Evolutionary conservation across 495 filamentous ascomycete species (phyloP).

Genomic region (Neohortaea acidophila): DNA sequence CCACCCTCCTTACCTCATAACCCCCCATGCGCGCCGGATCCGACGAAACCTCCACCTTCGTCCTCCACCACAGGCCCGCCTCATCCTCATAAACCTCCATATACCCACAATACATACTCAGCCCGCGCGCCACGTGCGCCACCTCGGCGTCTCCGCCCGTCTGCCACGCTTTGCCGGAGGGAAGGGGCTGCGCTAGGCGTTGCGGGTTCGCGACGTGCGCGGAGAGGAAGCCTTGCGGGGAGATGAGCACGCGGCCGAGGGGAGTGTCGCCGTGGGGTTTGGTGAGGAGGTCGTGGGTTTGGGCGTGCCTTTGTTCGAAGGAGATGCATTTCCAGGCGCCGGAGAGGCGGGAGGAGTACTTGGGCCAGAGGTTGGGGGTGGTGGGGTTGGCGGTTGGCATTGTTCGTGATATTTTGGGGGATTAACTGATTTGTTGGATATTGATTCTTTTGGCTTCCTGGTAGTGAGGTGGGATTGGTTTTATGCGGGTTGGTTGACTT

Average conservation of each 20-base stretch:
- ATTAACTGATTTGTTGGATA: too few relatives aligned
- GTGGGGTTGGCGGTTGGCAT: too few relatives aligned
- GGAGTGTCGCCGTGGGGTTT: slow-evolving; percentile 15
- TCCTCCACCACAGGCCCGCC: slow-evolving; percentile 9
- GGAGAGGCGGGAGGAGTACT: slow-evolving; percentile 6
- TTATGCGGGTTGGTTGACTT: too few relatives aligned
- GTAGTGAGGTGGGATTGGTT: too few relatives aligned
- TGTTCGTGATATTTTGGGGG: too few relatives aligned
- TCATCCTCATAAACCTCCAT: slow-evolving; percentile 9
- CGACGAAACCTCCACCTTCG: slow-evolving; percentile 9
- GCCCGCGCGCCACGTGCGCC: slow-evolving; percentile 7
- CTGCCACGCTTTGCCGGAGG: slow-evolving; percentile 12
- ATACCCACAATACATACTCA: slow-evolving; percentile 14
- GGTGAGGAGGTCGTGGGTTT: slow-evolving; percentile 6
- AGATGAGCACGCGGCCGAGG: slow-evolving; percentile 9
- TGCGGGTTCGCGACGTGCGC: slow-evolving; percentile 8
- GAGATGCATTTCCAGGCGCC: slow-evolving; percentile 15
- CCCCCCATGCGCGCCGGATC: slow-evolving; percentile 9
- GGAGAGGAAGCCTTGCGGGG: slow-evolving; percentile 5
- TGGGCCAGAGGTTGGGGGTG: slow-evolving; percentile 12
- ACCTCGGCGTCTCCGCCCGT: slow-evolving; percentile 10
- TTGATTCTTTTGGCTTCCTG: too few relatives aligned
- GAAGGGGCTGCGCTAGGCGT: slow-evolving; percentile 3
- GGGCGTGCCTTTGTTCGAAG: slow-evolving; percentile 6
- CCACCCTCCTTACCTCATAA: slow-evolving; percentile 5